Percentiles rank a stretch among this genome's conserved stretches.
Conservation (phyloP, 352 stramenopile species). For the Phytophthora hybrid region DNA sequence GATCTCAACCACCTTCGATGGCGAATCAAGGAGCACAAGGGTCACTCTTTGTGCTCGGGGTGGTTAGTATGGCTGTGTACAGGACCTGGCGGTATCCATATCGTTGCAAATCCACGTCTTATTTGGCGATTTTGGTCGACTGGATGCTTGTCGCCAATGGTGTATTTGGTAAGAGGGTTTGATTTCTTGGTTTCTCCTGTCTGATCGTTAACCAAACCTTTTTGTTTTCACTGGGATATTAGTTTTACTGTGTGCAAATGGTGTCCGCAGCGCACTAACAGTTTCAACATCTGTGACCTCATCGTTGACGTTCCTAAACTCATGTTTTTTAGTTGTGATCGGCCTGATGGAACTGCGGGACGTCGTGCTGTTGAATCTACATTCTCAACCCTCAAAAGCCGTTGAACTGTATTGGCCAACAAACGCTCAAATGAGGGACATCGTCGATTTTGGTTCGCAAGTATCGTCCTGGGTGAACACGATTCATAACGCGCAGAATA, state of each 20-base stretch:
- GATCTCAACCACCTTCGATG: slow-evolving; percentile 48
- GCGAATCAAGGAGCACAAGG: slow-evolving; percentile 63
- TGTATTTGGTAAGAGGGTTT: slow-evolving; percentile 50
- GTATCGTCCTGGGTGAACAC: slow-evolving; percentile 44
- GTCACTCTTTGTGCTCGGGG: slow-evolving; percentile 45
- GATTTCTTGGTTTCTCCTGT: not conserved
- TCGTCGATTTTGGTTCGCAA: slow-evolving; percentile 15
- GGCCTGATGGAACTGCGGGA: slow-evolving; percentile 21
- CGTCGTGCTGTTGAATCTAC: slow-evolving; percentile 9
- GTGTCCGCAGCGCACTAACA: slow-evolving; percentile 67
- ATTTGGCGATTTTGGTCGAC: slow-evolving; percentile 40
- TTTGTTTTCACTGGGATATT: slow-evolving; percentile 3
- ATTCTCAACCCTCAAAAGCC: slow-evolving; percentile 9
- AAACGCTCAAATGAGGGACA: slow-evolving; percentile 32
- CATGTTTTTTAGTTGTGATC: slow-evolving; percentile 33
- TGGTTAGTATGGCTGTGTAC: slow-evolving; percentile 37
- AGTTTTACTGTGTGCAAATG: slow-evolving; percentile 63
- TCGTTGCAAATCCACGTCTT: slow-evolving; percentile 49
- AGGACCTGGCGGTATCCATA: slow-evolving; percentile 42
- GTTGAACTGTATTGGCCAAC: slow-evolving; percentile 24
- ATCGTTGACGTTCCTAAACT: slow-evolving; percentile 61
- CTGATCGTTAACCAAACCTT: not conserved
- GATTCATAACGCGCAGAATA: slow-evolving; percentile 35
- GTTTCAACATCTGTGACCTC: slow-evolving; percentile 63
- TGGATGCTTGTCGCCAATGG: slow-evolving; percentile 60